A percentile compares a stretch with the other conserved stretches of the same genome.
Evolutionary conservation across 768 basidiomycete species (phyloP).

Genomic region (Auricularia cornea): DNA sequence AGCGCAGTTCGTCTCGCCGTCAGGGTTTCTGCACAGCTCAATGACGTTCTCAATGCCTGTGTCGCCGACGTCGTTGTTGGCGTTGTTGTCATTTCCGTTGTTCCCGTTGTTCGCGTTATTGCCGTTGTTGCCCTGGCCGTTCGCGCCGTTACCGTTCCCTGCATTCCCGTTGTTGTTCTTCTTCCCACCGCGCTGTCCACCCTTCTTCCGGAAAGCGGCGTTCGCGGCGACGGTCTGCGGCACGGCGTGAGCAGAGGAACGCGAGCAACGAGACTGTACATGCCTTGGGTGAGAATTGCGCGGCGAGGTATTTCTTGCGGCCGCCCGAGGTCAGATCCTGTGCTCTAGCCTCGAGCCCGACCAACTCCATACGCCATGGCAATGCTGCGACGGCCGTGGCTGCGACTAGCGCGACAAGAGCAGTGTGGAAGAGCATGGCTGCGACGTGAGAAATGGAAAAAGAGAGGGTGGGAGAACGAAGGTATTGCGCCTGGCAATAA

Average conservation of each 20-base stretch:
- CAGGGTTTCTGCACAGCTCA: too few species aligned
- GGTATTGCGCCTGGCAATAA: background rate
- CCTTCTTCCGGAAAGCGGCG: background rate
- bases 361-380: background rate
- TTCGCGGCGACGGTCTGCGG: background rate
- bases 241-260: background rate
- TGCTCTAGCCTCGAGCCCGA: background rate
- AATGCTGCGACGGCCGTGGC: background rate
- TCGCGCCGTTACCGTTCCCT: background rate
- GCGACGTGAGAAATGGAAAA: background rate
- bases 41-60: too few species aligned
- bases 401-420: background rate
- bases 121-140: background rate
- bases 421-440: background rate
- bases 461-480: background rate
- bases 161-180: background rate
- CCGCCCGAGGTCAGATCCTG: background rate
- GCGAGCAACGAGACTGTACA: background rate
- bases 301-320: background rate
- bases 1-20: too few species aligned
- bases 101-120: background rate
- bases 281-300: background rate
- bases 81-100: background rate
- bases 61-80: background rate
- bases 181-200: background rate